These are phyloP conservation scores for Lithospermum erythrorhizon DNA, from an alignment of 257 asterid genomes.

Conservation along the genomic window DNA sequence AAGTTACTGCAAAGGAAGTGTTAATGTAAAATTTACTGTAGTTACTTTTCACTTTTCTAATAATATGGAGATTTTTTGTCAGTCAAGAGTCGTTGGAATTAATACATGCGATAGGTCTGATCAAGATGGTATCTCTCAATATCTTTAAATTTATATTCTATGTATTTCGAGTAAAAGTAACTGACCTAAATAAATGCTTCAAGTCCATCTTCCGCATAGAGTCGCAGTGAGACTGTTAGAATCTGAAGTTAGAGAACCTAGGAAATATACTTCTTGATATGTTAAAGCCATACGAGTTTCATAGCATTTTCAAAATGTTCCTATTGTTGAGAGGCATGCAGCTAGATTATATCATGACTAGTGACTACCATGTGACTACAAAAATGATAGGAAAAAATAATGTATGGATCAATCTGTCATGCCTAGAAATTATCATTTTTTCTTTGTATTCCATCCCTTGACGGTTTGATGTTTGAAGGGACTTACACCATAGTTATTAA, in stretches of 20 bases:
- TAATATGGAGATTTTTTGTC: not conserved
- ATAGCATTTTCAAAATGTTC: not conserved
- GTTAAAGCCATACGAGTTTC: not conserved
- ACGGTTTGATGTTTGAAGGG: too few relatives aligned
- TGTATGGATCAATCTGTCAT: too few relatives aligned
- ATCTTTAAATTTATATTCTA: too few relatives aligned
- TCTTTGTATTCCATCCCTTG: too few relatives aligned
- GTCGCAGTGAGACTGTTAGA: not conserved
- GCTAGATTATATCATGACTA: not conserved
- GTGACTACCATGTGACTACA: too few relatives aligned
- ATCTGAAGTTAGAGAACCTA: not conserved
- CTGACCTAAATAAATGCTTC: not conserved
- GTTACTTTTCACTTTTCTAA: too few relatives aligned
- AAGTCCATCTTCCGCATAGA: not conserved
- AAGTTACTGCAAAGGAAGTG: too few relatives aligned
- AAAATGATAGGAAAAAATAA: too few relatives aligned
- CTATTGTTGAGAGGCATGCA: not conserved
- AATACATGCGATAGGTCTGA: not conserved
- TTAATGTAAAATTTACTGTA: too few relatives aligned
- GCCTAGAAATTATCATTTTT: too few relatives aligned
- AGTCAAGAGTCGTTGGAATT: not conserved
- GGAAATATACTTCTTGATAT: not conserved
- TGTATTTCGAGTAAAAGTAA: not conserved
- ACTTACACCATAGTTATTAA: too few relatives aligned
- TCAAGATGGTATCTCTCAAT: not conserved